Conservation (phyloP, 2,329 filamentous ascomycete species). For the Fusarium neocosmosporiellum region DNA sequence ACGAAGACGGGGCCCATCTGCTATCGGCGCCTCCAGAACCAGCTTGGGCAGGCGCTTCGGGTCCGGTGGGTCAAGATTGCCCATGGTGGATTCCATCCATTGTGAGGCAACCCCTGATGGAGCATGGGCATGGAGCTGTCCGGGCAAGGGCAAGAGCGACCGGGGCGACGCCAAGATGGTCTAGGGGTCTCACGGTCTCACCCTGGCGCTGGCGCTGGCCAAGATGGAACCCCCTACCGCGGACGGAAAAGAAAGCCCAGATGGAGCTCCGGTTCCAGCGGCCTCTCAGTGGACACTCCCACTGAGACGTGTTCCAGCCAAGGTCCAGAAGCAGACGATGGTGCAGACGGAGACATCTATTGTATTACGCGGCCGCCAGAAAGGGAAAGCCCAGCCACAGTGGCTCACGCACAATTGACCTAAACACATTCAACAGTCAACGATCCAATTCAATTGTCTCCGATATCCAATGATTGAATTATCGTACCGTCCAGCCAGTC, state of each 20-base stretch:
- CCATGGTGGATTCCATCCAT: neutral
- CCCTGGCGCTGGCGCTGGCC: slow-evolving; percentile 19
- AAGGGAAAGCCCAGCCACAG: neutral
- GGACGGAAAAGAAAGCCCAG: no score
- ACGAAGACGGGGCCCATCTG: slow-evolving; percentile 14
- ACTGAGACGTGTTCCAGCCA: slow-evolving; percentile 17
- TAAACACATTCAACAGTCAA: neutral
- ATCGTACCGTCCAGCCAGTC: neutral
- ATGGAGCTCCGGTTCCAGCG: neutral
- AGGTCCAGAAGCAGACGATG: slow-evolving; percentile 25
- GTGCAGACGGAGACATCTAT: neutral
- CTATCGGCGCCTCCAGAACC: slow-evolving; percentile 11
- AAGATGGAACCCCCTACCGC: neutral
- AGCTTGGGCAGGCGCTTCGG: slow-evolving; percentile 30
- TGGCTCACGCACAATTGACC: neutral
- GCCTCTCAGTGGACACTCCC: neutral
- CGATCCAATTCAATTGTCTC: neutral
- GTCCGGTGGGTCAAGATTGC: slow-evolving; percentile 35
- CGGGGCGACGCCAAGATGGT: slow-evolving; percentile 24
- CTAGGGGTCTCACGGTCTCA: slow-evolving; percentile 19
- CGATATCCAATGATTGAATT: slow-evolving; percentile 1
- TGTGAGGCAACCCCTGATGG: slow-evolving; percentile 28
- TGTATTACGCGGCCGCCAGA: neutral
- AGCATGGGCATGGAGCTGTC: neutral
- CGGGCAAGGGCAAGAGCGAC: slow-evolving; percentile 24